phyloP scores from a whole-genome alignment of 1,284 basidiomycete species.

The Malassezia furfur region DNA sequence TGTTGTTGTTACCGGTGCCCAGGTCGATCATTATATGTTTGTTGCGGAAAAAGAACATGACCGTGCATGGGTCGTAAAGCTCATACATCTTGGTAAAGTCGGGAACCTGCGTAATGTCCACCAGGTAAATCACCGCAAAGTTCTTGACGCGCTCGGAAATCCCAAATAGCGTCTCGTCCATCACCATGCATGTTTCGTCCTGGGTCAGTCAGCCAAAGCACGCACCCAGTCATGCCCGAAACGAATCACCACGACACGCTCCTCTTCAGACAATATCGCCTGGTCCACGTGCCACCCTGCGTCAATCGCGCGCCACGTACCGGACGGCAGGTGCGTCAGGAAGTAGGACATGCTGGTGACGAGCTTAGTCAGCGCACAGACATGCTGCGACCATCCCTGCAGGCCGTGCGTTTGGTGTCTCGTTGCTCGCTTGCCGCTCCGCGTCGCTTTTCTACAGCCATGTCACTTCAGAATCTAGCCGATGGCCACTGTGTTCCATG shows the following conservation, averaged over 20 bases:
- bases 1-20: constrained; percentile 99
- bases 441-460: background rate
- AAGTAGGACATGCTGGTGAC: constrained; percentile 54
- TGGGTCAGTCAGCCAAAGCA: constrained; percentile 2
- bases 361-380: constrained; percentile 2
- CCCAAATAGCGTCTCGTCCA: constrained; percentile 92
- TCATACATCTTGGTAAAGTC: constrained; percentile 84
- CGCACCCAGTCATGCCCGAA: constrained; percentile 73
- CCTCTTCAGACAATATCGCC: constrained; percentile 94
- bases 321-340: constrained; percentile 79
- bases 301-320: constrained; percentile 41
- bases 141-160: constrained; percentile 95
- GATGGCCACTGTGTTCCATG: constrained; percentile 8
- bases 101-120: constrained; percentile 92
- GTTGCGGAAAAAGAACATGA: constrained; percentile 56
- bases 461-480: background rate
- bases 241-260: constrained; percentile 83
- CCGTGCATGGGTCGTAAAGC: constrained; percentile 30
- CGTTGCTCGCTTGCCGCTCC: background rate
- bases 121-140: constrained; percentile 90
- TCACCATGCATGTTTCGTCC: constrained; percentile 90
- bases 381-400: constrained; percentile 1
- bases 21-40: constrained; percentile 99
- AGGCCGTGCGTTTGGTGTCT: background rate
- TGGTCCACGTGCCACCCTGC: constrained; percentile 51